Evolutionary conservation across 2,329 filamentous ascomycete genomes (phyloP).

Genomic region (Beauveria sp.): DNA sequence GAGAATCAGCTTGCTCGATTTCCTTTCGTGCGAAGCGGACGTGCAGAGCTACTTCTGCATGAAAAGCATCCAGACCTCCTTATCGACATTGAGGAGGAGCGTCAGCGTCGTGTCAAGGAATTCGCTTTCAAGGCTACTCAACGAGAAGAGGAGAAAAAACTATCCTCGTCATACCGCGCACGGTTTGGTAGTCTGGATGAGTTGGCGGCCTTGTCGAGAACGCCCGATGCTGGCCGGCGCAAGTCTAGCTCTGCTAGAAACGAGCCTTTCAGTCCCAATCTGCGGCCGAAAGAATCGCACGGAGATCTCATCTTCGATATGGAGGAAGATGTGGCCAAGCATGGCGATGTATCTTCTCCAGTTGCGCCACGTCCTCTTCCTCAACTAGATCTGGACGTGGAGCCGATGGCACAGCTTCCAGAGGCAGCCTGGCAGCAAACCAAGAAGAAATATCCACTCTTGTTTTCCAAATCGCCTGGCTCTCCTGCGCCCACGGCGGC

Average conservation of each 20-base stretch:
- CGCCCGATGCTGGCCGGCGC: conserved; percentile 36
- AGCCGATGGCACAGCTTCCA: conserved; percentile 23
- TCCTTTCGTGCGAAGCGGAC: conserved; percentile 69
- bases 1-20: conserved; percentile 73
- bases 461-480: conserved; percentile 4
- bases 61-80: conserved; percentile 57
- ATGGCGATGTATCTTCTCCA: conserved; percentile 23
- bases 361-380: conserved; percentile 13
- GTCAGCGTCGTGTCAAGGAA: conserved; percentile 63
- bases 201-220: conserved; percentile 30
- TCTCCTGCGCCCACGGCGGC: not conserved
- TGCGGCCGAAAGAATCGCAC: conserved; percentile 61
- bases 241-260: conserved; percentile 41
- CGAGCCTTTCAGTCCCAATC: conserved; percentile 55
- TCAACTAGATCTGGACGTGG: conserved; percentile 19
- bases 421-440: conserved; percentile 22
- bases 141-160: conserved; percentile 56
- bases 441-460: conserved; percentile 17
- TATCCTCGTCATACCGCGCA: conserved; percentile 51
- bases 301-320: conserved; percentile 87
- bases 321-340: conserved; percentile 55
- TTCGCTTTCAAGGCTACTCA: conserved; percentile 61
- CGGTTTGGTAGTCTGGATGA: conserved; percentile 62
- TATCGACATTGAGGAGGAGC: conserved; percentile 60
- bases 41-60: conserved; percentile 58